Evolutionary conservation across 768 basidiomycete genomes (phyloP).

Genomic region (Pleurotus cornucopiae): DNA sequence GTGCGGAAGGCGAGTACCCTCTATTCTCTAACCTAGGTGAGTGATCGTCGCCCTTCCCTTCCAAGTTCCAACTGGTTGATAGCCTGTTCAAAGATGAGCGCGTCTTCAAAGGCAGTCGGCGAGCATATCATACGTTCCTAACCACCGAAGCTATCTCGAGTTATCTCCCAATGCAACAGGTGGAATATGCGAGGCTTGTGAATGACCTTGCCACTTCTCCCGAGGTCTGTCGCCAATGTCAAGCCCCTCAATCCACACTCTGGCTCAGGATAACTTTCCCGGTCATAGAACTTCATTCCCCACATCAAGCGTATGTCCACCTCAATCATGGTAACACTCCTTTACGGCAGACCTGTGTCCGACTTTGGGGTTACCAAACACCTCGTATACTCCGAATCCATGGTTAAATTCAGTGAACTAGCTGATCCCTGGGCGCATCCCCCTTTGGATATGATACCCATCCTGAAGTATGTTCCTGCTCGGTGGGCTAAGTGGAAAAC

Average conservation of each 20-base stretch:
- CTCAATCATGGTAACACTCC: slow-evolving; percentile 19
- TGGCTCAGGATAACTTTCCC: not conserved
- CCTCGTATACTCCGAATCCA: slow-evolving; percentile 20
- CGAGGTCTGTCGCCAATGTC: slow-evolving; percentile 10
- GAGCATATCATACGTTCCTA: slow-evolving; percentile 13
- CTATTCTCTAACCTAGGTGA: slow-evolving; percentile 5
- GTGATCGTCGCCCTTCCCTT: not conserved
- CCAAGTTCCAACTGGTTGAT: not conserved
- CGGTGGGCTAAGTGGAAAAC: slow-evolving; percentile 31
- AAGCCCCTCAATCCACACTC: slow-evolving; percentile 4
- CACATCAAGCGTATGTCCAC: too few relatives aligned
- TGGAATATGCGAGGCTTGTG: slow-evolving; percentile 18
- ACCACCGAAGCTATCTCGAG: slow-evolving; percentile 13
- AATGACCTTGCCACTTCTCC: slow-evolving; percentile 10
- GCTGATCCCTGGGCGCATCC: slow-evolving; percentile 18
- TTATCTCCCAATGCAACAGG: slow-evolving; percentile 13
- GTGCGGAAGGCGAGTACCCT: slow-evolving; percentile 11
- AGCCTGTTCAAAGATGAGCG: slow-evolving; percentile 7
- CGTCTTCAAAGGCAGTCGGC: slow-evolving; percentile 18
- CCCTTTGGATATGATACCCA: slow-evolving; percentile 29
- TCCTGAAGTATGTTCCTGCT: slow-evolving; percentile 27
- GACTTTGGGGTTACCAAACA: slow-evolving; percentile 23
- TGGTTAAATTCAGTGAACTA: slow-evolving; percentile 13
- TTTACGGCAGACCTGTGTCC: slow-evolving; percentile 25
- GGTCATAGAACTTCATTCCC: not conserved